Evolutionary conservation across 176 grass and related monocot species (phyloP).

Genomic region (Triticum dicoccoides): DNA sequence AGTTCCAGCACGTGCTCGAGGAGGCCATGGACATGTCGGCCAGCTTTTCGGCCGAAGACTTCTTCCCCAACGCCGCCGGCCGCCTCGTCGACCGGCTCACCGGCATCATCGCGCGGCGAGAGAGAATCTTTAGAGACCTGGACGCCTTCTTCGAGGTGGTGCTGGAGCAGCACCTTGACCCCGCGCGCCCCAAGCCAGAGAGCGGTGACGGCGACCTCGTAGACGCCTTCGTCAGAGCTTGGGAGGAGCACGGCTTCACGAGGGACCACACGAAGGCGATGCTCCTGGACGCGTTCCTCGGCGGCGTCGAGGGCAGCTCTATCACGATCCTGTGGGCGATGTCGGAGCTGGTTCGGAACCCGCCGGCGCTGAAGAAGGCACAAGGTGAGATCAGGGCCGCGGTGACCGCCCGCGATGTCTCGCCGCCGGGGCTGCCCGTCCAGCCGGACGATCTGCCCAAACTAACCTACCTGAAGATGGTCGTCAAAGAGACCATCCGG

Average conservation of each 20-base stretch:
- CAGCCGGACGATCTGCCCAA: not conserved
- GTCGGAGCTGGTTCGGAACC: no score
- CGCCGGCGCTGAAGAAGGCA: no score
- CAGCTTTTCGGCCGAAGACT: constrained; percentile 22
- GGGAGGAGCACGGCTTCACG: not conserved
- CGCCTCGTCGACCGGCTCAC: not conserved
- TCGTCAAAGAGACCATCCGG: constrained; percentile 38
- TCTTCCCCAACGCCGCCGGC: constrained; percentile 2
- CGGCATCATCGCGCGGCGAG: not conserved
- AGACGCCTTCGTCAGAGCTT: not conserved
- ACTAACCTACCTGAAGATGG: constrained; percentile 36
- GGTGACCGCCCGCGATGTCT: no score
- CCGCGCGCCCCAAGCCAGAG: not conserved
- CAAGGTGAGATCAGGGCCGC: no score
- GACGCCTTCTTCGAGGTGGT: constrained; percentile 12
- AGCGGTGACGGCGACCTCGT: not conserved
- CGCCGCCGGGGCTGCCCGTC: no score
- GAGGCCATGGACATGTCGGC: not conserved
- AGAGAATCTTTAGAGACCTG: not conserved
- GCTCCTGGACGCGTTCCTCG: no score
- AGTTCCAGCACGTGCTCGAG: not conserved
- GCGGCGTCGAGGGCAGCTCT: no score
- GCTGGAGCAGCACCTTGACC: not conserved
- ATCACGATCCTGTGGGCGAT: no score
- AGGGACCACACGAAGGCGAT: constrained; percentile 26